Conservation (phyloP, 768 basidiomycete species). For the Lactarius indigo region DNA sequence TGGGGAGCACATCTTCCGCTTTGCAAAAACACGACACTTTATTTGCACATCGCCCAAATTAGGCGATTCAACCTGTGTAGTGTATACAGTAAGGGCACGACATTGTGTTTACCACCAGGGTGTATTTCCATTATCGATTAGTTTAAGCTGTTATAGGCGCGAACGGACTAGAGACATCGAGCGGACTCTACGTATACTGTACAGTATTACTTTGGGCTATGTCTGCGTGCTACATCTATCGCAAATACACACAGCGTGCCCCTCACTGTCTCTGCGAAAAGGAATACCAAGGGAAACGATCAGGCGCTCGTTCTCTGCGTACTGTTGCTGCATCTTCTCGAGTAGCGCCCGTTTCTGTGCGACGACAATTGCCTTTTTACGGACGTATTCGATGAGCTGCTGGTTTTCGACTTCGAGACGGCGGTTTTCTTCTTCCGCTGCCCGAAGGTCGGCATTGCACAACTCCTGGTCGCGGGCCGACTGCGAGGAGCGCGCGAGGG, state of each 20-base stretch:
- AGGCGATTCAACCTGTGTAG: not conserved
- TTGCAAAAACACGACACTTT: not conserved
- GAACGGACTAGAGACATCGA: not conserved
- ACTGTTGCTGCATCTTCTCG: constrained; percentile 5
- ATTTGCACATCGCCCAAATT: not conserved
- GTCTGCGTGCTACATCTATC: not conserved
- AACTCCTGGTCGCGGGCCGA: not conserved
- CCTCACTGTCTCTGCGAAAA: not conserved
- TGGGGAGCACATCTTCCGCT: not conserved
- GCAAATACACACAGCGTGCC: no score
- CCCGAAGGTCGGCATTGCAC: constrained; percentile 2
- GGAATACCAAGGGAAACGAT: not conserved
- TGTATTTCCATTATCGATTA: not conserved
- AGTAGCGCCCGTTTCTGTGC: not conserved
- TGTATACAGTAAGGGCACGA: not conserved
- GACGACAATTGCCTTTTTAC: not conserved
- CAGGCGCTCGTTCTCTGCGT: not conserved
- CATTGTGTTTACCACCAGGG: not conserved
- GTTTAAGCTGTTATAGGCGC: not conserved
- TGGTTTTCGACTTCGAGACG: not conserved
- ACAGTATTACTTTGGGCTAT: not conserved
- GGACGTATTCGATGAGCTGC: not conserved
- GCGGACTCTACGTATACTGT: not conserved
- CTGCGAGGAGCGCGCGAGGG: not conserved
- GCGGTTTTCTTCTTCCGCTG: not conserved